A percentile compares a stretch with the other conserved stretches of the same genome.
Evolutionary conservation across 768 basidiomycete genomes (phyloP).

Genomic region (Sutorius australiensis): DNA sequence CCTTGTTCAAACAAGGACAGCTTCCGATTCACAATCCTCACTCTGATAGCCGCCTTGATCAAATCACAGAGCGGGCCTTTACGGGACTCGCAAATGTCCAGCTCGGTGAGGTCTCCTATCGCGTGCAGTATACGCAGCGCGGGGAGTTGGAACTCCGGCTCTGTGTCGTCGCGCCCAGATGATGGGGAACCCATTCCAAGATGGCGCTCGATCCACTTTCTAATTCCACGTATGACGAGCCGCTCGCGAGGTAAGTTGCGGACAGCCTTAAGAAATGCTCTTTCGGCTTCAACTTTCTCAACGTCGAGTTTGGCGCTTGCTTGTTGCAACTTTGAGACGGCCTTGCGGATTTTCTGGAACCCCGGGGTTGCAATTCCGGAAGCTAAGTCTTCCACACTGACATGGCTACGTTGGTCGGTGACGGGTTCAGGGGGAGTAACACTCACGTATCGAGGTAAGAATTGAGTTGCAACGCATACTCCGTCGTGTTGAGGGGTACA

Average conservation of each 20-base stretch:
- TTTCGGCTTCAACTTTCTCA: constrained; percentile 56
- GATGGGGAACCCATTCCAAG: background rate
- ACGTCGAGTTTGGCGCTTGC: constrained; percentile 54
- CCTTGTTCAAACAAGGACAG: constrained; percentile 72
- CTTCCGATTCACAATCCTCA: constrained; percentile 60
- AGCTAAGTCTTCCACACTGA: constrained; percentile 52
- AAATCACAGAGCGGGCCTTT: constrained; percentile 41
- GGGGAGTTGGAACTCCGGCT: constrained; percentile 2
- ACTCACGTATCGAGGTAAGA: constrained; percentile 57
- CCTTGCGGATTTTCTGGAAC: constrained; percentile 42
- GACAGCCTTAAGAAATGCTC: constrained; percentile 46
- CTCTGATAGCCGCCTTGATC: constrained; percentile 54
- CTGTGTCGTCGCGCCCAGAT: background rate
- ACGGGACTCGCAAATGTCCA: constrained; percentile 12
- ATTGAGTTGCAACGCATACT: constrained; percentile 61
- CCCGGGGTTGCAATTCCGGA: constrained; percentile 20
- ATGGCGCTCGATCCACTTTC: constrained; percentile 29
- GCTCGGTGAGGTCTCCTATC: background rate
- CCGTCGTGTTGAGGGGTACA: constrained; percentile 72
- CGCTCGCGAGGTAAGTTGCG: constrained; percentile 20
- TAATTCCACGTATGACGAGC: constrained; percentile 2
- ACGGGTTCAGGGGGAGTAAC: constrained; percentile 20
- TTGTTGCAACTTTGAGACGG: constrained; percentile 44
- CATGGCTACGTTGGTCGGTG: constrained; percentile 6
- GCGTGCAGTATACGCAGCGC: background rate